These are phyloP conservation scores for Solanum piurae DNA, from an alignment of 257 asterid genomes.

Conservation along the genomic window DNA sequence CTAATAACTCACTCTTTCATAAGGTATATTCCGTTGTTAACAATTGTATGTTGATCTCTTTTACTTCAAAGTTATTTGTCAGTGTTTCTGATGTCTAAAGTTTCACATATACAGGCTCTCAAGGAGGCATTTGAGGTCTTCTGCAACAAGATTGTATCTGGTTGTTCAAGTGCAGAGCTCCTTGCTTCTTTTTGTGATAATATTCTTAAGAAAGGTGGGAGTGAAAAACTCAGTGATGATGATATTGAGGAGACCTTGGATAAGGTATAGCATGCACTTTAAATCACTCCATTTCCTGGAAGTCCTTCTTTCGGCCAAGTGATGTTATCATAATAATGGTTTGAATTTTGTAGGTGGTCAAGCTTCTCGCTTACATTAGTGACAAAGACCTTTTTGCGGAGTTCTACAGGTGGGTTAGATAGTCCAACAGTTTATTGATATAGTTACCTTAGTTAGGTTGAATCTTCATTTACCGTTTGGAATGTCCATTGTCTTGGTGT, in stretches of 20 bases:
- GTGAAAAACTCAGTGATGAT: slow-evolving; percentile 62
- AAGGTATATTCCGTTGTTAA: slow-evolving; percentile 2
- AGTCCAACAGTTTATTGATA: neutral
- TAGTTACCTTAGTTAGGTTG: neutral
- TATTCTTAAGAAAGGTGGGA: slow-evolving; percentile 58
- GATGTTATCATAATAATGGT: neutral
- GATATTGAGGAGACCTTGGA: slow-evolving; percentile 61
- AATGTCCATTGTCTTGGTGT: neutral
- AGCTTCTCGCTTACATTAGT: slow-evolving; percentile 33
- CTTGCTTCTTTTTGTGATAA: slow-evolving; percentile 68
- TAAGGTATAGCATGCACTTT: slow-evolving; percentile 25
- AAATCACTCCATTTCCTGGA: neutral
- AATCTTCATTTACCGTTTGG: neutral
- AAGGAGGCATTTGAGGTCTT: slow-evolving; percentile 64
- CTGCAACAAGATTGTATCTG: slow-evolving; percentile 61
- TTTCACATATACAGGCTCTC: slow-evolving; percentile 32
- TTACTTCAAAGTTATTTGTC: neutral
- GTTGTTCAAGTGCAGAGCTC: slow-evolving; percentile 58
- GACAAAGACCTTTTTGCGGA: slow-evolving; percentile 57
- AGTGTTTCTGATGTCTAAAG: neutral
- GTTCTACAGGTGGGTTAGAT: slow-evolving; percentile 25
- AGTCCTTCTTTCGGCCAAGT: neutral
- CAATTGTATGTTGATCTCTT: neutral
- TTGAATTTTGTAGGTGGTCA: slow-evolving; percentile 23
- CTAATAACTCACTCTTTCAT: slow-evolving; percentile 14